phyloP scores from a whole-genome alignment of 345 rosid genomes.

The Hibiscus tridactylites region DNA sequence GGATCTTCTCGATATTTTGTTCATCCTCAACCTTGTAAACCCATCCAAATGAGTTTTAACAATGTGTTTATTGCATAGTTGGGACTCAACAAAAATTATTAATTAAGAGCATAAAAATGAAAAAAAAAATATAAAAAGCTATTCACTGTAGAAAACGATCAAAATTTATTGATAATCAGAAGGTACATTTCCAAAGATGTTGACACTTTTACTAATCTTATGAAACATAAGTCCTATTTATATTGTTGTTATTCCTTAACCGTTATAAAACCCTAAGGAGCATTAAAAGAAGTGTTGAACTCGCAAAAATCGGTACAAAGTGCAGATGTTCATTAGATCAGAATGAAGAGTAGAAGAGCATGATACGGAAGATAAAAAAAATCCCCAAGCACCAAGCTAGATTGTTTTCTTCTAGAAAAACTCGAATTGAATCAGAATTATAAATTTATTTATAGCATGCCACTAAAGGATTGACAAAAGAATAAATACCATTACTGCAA shows the following conservation, averaged over 20 bases:
- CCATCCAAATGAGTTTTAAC: slow-evolving; percentile 23
- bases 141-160: background rate
- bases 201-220: background rate
- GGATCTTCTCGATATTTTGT: slow-evolving; percentile 61
- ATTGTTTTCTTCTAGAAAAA: slow-evolving; percentile 2
- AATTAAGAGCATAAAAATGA: slow-evolving; percentile 4
- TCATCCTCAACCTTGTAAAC: slow-evolving; percentile 74
- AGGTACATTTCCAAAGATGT: background rate
- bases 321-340: background rate
- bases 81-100: background rate
- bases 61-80: background rate
- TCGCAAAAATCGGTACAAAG: background rate
- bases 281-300: background rate
- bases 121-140: slow-evolving; percentile 5
- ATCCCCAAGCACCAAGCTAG: background rate
- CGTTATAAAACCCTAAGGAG: background rate
- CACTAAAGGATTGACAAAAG: slow-evolving; percentile 4
- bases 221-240: background rate
- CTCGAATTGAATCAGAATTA: background rate
- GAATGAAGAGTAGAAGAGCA: background rate
- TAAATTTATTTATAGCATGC: slow-evolving; percentile 6
- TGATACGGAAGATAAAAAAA: background rate
- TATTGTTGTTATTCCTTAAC: background rate
- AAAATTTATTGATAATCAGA: background rate
- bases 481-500: slow-evolving; percentile 65